Evolutionary conservation across 2,329 filamentous ascomycete species (phyloP).

Genomic region (Sclerotinia glacialis): DNA sequence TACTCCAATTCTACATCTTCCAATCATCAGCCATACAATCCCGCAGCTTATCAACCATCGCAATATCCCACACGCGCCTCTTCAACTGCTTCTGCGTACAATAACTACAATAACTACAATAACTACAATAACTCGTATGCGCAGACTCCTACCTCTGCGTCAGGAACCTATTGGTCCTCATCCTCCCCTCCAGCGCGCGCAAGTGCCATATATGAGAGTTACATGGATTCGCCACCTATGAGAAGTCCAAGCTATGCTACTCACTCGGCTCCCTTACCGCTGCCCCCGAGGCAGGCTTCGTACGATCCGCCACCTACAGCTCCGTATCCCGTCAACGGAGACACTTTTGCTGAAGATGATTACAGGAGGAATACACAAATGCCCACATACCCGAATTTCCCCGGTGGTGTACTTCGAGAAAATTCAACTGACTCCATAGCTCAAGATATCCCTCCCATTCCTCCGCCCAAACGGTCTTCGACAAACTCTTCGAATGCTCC

Average conservation of each 20-base stretch:
- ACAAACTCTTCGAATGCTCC: constrained; percentile 28
- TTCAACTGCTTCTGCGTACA: constrained; percentile 54
- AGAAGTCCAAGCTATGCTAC: constrained; percentile 31
- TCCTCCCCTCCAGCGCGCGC: constrained; percentile 31
- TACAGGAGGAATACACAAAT: constrained; percentile 28
- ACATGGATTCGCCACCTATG: constrained; percentile 27
- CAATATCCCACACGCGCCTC: constrained; percentile 55
- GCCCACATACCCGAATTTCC: constrained; percentile 32
- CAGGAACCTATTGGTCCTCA: constrained; percentile 38
- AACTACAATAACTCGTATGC: constrained; percentile 35
- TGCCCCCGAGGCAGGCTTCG: constrained; percentile 30
- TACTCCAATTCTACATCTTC: constrained; percentile 46
- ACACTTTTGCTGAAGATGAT: constrained; percentile 30
- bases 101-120: constrained; percentile 46
- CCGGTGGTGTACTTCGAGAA: constrained; percentile 24
- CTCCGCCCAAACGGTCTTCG: constrained; percentile 30
- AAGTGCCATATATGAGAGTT: constrained; percentile 33
- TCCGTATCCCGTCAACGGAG: constrained; percentile 36
- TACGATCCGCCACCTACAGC: constrained; percentile 32
- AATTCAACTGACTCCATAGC: constrained; percentile 19
- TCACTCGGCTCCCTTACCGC: constrained; percentile 31
- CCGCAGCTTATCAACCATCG: constrained; percentile 46
- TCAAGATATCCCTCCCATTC: constrained; percentile 25
- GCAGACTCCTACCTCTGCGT: constrained; percentile 46
- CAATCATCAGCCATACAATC: constrained; percentile 64